phyloP scores from a whole-genome alignment of 78 protist genomes.

The Acrasis kona region DNA sequence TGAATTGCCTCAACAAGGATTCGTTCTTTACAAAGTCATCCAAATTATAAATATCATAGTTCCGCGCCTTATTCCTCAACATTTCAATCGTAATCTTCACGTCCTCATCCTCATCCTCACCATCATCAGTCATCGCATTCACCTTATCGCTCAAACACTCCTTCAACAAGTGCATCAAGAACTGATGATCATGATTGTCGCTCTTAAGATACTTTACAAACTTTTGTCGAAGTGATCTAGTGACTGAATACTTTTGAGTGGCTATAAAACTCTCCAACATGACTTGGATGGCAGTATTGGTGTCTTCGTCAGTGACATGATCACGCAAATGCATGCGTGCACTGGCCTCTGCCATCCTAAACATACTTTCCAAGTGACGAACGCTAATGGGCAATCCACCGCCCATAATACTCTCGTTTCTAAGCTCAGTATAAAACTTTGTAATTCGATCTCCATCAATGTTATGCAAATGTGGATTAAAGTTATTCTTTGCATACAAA shows the following conservation, averaged over 20 bases:
- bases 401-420: constrained; percentile 44
- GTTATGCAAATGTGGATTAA: constrained; percentile 36
- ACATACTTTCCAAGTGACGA: constrained; percentile 89
- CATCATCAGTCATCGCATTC: not conserved
- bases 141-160: not conserved
- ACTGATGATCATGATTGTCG: constrained; percentile 2
- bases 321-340: constrained; percentile 94
- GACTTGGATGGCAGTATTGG: constrained; percentile 80
- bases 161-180: not conserved
- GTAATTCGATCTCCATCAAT: constrained; percentile 52
- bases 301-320: constrained; percentile 69
- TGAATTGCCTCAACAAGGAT: not conserved
- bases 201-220: not conserved
- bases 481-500: constrained; percentile 35
- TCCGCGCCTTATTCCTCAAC: not conserved
- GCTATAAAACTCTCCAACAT: constrained; percentile 76
- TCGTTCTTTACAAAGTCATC: not conserved
- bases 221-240: constrained; percentile 27
- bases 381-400: constrained; percentile 81
- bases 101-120: not conserved
- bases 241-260: constrained; percentile 66
- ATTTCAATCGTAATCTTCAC: not conserved
- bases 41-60: not conserved
- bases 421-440: constrained; percentile 77
- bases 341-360: constrained; percentile 91